Evolutionary conservation across 2,329 filamentous ascomycete genomes (phyloP).

Genomic region (Alternaria sp.): DNA sequence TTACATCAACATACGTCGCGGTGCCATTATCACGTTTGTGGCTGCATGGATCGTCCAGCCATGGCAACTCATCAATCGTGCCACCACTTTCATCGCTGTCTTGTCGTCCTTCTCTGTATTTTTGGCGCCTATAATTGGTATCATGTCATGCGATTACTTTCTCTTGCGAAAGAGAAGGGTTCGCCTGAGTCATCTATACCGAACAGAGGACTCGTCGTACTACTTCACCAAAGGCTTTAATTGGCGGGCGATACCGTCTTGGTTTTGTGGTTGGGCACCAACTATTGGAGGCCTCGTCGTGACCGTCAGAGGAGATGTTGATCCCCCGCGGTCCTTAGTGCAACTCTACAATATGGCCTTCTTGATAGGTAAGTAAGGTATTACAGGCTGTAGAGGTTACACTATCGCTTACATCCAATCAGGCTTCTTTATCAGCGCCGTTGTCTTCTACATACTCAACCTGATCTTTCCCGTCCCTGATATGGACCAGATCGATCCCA

Average conservation of each 20-base stretch:
- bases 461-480: conserved; percentile 51
- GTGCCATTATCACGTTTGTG: conserved; percentile 48
- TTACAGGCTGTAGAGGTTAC: neutral
- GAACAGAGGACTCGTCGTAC: conserved; percentile 49
- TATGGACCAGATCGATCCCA: conserved; percentile 55
- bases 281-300: conserved; percentile 54
- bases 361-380: conserved; percentile 48
- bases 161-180: conserved; percentile 47
- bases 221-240: conserved; percentile 57
- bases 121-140: conserved; percentile 50
- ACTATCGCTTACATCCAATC: conserved; percentile 2
- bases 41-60: conserved; percentile 49
- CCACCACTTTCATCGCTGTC: conserved; percentile 49
- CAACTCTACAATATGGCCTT: conserved; percentile 60
- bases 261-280: conserved; percentile 56
- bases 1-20: conserved; percentile 48
- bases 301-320: conserved; percentile 43
- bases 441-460: conserved; percentile 48
- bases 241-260: conserved; percentile 54
- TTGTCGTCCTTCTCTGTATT: conserved; percentile 56
- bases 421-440: conserved; percentile 53
- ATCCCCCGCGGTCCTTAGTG: conserved; percentile 50
- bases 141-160: conserved; percentile 52
- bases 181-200: conserved; percentile 50
- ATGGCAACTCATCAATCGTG: conserved; percentile 50